Percentiles rank a stretch among this genome's conserved stretches.
These are phyloP conservation scores for Tephrocybe sp. DNA, from an alignment of 768 basidiomycete genomes.

Conservation along the genomic window DNA sequence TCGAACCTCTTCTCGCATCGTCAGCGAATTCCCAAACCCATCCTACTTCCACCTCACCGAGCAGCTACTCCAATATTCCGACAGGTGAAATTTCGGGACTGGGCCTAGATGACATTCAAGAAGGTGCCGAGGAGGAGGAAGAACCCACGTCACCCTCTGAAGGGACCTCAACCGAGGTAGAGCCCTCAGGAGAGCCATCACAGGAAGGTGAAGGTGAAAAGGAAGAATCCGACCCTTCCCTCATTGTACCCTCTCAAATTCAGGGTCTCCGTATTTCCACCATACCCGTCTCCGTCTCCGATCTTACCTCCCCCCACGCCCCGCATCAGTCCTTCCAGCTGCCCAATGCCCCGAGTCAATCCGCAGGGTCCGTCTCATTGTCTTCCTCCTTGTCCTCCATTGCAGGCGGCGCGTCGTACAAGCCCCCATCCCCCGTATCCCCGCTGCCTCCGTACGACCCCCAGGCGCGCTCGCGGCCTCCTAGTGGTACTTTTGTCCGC, in stretches of 20 bases:
- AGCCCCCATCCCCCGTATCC: constrained; percentile 24
- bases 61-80: constrained; percentile 21
- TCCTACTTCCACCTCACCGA: constrained; percentile 37
- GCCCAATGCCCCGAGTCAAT: too few relatives aligned
- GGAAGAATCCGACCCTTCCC: constrained; percentile 12
- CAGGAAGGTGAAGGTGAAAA: not conserved
- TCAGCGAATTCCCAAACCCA: constrained; percentile 22
- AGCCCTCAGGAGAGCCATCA: constrained; percentile 6
- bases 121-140: constrained; percentile 63
- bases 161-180: constrained; percentile 17
- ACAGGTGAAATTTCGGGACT: constrained; percentile 18
- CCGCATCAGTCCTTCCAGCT: constrained; percentile 19
- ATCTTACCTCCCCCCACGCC: constrained; percentile 17
- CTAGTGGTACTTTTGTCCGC: constrained; percentile 7
- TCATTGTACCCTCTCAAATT: constrained; percentile 40
- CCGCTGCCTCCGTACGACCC: constrained; percentile 24
- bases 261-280: constrained; percentile 60
- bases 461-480: constrained; percentile 12
- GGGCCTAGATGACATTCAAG: constrained; percentile 58
- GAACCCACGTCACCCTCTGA: constrained; percentile 17
- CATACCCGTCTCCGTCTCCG: constrained; percentile 28
- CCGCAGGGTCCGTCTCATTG: not conserved
- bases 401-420: constrained; percentile 2
- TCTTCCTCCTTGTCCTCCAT: constrained; percentile 19
- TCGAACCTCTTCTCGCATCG: constrained; percentile 54